These are phyloP conservation scores for Trichoderma endophyticum DNA, from an alignment of 2,329 filamentous ascomycete genomes.

Conservation along the genomic window DNA sequence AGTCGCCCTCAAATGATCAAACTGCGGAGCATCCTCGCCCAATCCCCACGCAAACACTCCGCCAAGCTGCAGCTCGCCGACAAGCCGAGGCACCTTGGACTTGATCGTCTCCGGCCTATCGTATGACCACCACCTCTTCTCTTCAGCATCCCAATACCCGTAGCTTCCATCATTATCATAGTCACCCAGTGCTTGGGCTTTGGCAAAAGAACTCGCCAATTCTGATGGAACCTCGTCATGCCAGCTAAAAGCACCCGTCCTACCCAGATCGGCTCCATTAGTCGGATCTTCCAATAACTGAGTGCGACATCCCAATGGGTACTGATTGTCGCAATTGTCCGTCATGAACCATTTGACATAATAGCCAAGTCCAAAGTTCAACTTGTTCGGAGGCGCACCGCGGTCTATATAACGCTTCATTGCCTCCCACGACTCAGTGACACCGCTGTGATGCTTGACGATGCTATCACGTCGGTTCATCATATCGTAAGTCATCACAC, in stretches of 20 bases:
- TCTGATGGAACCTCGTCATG: slow-evolving; percentile 52
- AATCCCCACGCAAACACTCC: slow-evolving; percentile 75
- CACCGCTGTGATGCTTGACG: slow-evolving; percentile 64
- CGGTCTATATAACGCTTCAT: slow-evolving; percentile 58
- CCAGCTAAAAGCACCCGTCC: slow-evolving; percentile 59
- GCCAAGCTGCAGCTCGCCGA: slow-evolving; percentile 55
- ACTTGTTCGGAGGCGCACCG: slow-evolving; percentile 48
- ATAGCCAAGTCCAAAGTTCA: slow-evolving; percentile 65
- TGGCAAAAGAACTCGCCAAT: slow-evolving; percentile 54
- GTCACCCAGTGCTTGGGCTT: slow-evolving; percentile 49
- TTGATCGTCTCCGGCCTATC: slow-evolving; percentile 61
- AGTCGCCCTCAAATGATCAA: slow-evolving; percentile 39
- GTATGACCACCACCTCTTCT: slow-evolving; percentile 70
- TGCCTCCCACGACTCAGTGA: slow-evolving; percentile 51
- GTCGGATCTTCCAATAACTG: slow-evolving; percentile 55
- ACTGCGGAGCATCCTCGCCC: slow-evolving; percentile 60
- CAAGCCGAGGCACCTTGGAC: slow-evolving; percentile 60
- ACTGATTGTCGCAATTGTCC: slow-evolving; percentile 38
- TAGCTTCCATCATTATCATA: slow-evolving; percentile 61
- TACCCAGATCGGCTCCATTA: slow-evolving; percentile 56
- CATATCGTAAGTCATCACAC: slow-evolving; percentile 67
- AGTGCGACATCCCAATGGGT: slow-evolving; percentile 54
- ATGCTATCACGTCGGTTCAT: slow-evolving; percentile 65
- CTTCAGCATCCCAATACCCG: slow-evolving; percentile 62
- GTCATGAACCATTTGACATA: slow-evolving; percentile 64